Evolutionary conservation across 163 green algal species (phyloP).

Genomic region (Scenedesmus sp.): DNA sequence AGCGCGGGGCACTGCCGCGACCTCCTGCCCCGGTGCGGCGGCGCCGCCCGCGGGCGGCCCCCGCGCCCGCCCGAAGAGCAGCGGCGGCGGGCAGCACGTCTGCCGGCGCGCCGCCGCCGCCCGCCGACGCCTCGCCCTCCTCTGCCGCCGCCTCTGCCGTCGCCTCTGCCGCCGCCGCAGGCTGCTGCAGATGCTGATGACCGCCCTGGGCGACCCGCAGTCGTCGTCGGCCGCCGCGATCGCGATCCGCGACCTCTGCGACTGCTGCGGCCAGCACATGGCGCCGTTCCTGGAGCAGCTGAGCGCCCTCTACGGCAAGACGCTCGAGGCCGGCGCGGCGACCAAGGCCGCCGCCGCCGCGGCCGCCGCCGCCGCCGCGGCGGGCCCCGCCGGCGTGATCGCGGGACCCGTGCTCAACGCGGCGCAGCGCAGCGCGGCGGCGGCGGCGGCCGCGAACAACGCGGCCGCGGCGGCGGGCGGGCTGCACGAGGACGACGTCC

Average conservation of each 20-base stretch:
- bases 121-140: no score
- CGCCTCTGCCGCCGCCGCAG: neutral
- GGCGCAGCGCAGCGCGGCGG: neutral
- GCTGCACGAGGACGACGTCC: slow-evolving; percentile 43
- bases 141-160: no score
- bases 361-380: slow-evolving; percentile 2
- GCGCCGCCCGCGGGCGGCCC: neutral
- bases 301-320: slow-evolving; percentile 68
- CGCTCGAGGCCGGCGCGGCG: slow-evolving; percentile 22
- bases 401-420: neutral
- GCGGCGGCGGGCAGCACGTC: no score
- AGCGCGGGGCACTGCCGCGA: slow-evolving; percentile 11
- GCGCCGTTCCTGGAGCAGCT: slow-evolving; percentile 59
- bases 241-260: slow-evolving; percentile 73
- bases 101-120: no score
- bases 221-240: slow-evolving; percentile 56
- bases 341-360: slow-evolving; percentile 13
- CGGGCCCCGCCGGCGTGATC: neutral
- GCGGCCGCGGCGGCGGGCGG: slow-evolving; percentile 21
- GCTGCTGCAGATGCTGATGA: slow-evolving; percentile 44
- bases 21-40: slow-evolving; percentile 49
- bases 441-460: neutral
- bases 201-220: slow-evolving; percentile 42
- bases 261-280: slow-evolving; percentile 70
- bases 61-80: no score